Conservation (phyloP, 1,284 basidiomycete species). For the Microbotryum saponariae region DNA sequence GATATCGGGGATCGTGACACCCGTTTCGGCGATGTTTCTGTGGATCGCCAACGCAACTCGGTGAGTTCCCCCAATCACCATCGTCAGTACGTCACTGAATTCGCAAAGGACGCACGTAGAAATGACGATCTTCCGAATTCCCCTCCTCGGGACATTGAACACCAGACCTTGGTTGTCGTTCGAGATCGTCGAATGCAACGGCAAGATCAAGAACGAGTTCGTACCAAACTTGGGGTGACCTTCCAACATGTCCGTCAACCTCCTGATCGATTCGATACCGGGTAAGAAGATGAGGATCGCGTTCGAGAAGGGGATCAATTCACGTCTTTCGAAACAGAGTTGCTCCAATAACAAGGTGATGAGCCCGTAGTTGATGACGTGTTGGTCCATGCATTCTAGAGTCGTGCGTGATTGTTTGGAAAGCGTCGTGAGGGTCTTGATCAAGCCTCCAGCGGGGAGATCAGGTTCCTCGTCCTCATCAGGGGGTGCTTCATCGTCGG, state of each 20-base stretch:
- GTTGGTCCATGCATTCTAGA: conserved; percentile 79
- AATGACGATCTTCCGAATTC: conserved; percentile 45
- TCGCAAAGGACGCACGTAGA: conserved; percentile 36
- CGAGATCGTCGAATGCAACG: conserved; percentile 83
- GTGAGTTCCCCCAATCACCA: neutral
- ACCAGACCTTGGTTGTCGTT: conserved; percentile 84
- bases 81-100: neutral
- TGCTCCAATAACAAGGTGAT: conserved; percentile 68
- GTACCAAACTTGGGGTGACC: conserved; percentile 70
- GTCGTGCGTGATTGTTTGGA: conserved; percentile 60
- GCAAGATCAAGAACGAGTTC: conserved; percentile 67
- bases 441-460: conserved; percentile 37
- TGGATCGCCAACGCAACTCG: neutral
- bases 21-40: conserved; percentile 72
- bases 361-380: conserved; percentile 81
- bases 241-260: conserved; percentile 70
- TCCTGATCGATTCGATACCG: conserved; percentile 73
- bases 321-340: conserved; percentile 65
- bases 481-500: conserved; percentile 54
- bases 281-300: conserved; percentile 93
- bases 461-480: conserved; percentile 70
- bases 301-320: conserved; percentile 57
- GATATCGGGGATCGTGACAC: conserved; percentile 96
- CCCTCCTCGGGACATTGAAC: conserved; percentile 64
- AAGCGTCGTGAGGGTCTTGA: conserved; percentile 35